Evolutionary conservation across 176 grass and related monocot genomes (phyloP).

Genomic region (Puccinellia tenuiflora): DNA sequence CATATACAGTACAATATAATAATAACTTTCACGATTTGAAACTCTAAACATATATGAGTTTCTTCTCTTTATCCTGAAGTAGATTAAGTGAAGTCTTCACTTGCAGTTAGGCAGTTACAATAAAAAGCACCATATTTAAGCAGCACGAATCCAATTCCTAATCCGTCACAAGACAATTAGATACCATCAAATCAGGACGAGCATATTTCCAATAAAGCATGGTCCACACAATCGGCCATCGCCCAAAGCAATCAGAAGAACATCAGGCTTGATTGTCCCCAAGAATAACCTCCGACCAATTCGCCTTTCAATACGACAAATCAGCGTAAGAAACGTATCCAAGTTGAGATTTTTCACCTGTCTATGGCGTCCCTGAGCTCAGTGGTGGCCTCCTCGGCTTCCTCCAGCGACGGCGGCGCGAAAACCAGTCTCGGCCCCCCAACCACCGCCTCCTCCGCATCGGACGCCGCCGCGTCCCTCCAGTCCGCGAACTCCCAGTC

Average conservation of each 20-base stretch:
- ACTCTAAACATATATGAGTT: not conserved
- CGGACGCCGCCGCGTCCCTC: conserved; percentile 25
- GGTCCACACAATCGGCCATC: not conserved
- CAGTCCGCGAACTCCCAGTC: conserved; percentile 72
- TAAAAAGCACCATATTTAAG: not conserved
- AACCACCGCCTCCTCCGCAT: conserved; percentile 13
- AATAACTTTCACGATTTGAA: not conserved
- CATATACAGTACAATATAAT: not conserved
- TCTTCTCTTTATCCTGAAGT: not conserved
- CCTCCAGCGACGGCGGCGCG: conserved; percentile 56
- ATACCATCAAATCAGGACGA: not conserved
- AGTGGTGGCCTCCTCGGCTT: conserved; percentile 70
- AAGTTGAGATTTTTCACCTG: conserved; percentile 34
- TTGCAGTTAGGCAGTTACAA: not conserved
- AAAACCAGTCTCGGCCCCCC: conserved; percentile 66
- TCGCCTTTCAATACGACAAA: not conserved
- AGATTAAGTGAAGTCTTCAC: not conserved
- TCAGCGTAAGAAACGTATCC: not conserved
- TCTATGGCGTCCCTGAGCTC: conserved; percentile 62
- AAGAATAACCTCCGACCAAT: not conserved
- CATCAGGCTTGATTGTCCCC: not conserved
- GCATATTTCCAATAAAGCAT: not conserved
- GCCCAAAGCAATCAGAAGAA: not conserved
- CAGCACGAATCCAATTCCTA: not conserved
- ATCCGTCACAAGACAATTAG: not conserved